phyloP scores from a whole-genome alignment of 768 basidiomycete species.

The Macrolepiota dolichaula region DNA sequence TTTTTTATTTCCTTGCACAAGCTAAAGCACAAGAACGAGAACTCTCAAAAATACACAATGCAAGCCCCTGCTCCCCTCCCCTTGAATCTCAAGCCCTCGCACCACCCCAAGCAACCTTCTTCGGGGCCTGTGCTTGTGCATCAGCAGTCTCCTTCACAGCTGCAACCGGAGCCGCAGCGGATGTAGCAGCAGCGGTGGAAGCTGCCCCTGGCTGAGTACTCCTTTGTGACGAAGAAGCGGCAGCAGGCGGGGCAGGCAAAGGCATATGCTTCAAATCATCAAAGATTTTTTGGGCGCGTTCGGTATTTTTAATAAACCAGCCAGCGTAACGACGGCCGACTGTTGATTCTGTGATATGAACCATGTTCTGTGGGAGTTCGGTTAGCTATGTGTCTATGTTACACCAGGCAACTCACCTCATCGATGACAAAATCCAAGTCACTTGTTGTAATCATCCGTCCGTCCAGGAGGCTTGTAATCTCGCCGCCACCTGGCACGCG shows the following conservation, averaged over 20 bases:
- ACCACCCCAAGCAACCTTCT: slow-evolving; percentile 62
- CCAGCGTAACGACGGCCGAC: slow-evolving; percentile 91
- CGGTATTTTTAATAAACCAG: slow-evolving; percentile 97
- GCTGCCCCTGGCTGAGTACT: slow-evolving; percentile 4
- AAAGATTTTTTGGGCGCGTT: slow-evolving; percentile 83
- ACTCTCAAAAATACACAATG: neutral
- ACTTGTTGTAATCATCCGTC: slow-evolving; percentile 84
- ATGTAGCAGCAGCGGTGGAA: neutral
- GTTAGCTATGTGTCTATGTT: neutral
- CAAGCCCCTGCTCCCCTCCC: neutral
- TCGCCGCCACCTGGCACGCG: slow-evolving; percentile 51
- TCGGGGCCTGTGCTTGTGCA: slow-evolving; percentile 22
- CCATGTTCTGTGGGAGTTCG: slow-evolving; percentile 70
- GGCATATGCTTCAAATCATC: slow-evolving; percentile 67
- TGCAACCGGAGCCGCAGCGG: slow-evolving; percentile 10
- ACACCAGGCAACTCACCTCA: slow-evolving; percentile 53
- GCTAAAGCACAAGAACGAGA: neutral
- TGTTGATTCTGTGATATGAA: slow-evolving; percentile 93
- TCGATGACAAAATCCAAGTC: slow-evolving; percentile 96
- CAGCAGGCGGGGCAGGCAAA: slow-evolving; percentile 34
- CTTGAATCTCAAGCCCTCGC: slow-evolving; percentile 29
- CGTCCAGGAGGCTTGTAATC: slow-evolving; percentile 67
- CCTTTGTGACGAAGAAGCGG: slow-evolving; percentile 14
- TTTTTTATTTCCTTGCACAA: neutral
- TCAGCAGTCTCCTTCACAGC: slow-evolving; percentile 14